These are phyloP conservation scores for Hsuehochloa calcarea DNA, from an alignment of 176 grass and related monocot species.

Conservation along the genomic window DNA sequence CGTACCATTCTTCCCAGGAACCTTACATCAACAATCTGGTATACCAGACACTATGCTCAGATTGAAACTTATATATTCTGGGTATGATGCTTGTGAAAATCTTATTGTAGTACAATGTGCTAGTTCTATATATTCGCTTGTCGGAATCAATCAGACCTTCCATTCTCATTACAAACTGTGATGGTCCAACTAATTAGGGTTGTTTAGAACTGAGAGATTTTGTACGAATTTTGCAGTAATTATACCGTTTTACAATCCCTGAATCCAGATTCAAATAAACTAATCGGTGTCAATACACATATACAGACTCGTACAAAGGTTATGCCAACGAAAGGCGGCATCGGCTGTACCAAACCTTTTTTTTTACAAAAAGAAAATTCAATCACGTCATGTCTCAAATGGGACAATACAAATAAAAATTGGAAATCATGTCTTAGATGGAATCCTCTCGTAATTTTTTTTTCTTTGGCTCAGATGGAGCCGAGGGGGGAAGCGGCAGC, in stretches of 20 bases:
- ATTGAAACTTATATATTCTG: neutral
- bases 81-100: neutral
- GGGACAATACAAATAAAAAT: neutral
- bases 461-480: neutral
- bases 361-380: neutral
- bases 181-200: neutral
- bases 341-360: neutral
- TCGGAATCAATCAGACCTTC: neutral
- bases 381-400: too few species aligned
- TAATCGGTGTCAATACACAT: neutral
- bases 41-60: neutral
- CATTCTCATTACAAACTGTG: neutral
- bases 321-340: neutral
- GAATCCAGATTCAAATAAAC: neutral
- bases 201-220: neutral
- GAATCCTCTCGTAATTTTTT: neutral
- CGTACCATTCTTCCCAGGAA: neutral
- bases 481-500: constrained; percentile 44
- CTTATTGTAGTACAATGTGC: neutral
- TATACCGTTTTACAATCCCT: neutral
- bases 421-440: neutral
- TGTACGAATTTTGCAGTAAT: neutral
- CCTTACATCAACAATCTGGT: neutral
- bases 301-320: neutral
- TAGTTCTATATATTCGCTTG: neutral